These are phyloP conservation scores for Huntiella decipiens DNA, from an alignment of 2,329 filamentous ascomycete genomes.

Conservation along the genomic window DNA sequence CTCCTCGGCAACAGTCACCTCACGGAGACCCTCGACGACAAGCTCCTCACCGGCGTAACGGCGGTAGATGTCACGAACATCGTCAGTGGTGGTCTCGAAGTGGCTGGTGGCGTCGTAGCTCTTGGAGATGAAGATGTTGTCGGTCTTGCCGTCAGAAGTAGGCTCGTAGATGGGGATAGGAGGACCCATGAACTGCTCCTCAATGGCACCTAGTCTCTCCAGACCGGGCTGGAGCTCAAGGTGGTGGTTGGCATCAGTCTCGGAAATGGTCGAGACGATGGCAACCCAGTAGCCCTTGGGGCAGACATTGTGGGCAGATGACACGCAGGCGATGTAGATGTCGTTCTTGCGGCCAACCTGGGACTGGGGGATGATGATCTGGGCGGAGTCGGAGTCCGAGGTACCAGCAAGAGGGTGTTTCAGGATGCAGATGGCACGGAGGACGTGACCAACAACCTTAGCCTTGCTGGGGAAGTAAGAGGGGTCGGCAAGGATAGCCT, in stretches of 20 bases:
- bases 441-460: constrained; percentile 68
- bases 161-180: constrained; percentile 93
- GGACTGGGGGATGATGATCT: constrained; percentile 94
- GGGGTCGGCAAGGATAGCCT: constrained; percentile 89
- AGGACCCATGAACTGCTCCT: constrained; percentile 89
- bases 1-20: constrained; percentile 51
- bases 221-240: constrained; percentile 84
- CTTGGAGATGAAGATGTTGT: constrained; percentile 95
- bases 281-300: constrained; percentile 98
- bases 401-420: constrained; percentile 89
- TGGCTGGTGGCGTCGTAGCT: constrained; percentile 96
- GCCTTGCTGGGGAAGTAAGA: constrained; percentile 90
- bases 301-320: constrained; percentile 91
- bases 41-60: constrained; percentile 70
- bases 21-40: constrained; percentile 70
- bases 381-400: constrained; percentile 70
- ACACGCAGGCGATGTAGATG: constrained; percentile 93
- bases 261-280: constrained; percentile 93
- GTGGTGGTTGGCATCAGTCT: constrained; percentile 82
- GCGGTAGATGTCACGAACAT: constrained; percentile 84
- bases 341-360: constrained; percentile 96
- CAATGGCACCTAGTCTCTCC: constrained; percentile 77
- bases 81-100: constrained; percentile 82
- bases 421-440: constrained; percentile 93
- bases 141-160: constrained; percentile 57